Base-by-base conservation (phyloP, 2,329 filamentous ascomycete species). In the Ascochyta clinopodiicola region DNA sequence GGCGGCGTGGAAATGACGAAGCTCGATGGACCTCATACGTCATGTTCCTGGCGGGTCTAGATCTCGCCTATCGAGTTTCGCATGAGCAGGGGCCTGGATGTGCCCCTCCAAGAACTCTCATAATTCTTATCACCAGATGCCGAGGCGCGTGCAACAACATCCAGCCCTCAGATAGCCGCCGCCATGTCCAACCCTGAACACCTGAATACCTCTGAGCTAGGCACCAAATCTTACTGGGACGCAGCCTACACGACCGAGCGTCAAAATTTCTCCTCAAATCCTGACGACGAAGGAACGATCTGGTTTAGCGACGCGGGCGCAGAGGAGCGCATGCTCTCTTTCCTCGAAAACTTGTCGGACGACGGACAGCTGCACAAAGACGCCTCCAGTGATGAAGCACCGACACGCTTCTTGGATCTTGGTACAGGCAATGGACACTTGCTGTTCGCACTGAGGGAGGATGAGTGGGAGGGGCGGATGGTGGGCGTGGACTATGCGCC, bases 301-400 rank as follows among this genome's bases (percentile, higher is more conserved):
- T 99, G 95, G 95, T 99, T 99, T 83, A 89, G 92, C 74, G 95
- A 98, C 78, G 90, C 92, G 29, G 87, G 89, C 70, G 95, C 95
- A 59, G 91, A 96, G 70, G 82, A 87, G 59, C 93, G 93, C 70
- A 86, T 96, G 56, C 77, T 96, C 22, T 75, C 80, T 9, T 92
- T 89, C 73, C 76, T 82, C 6, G 74, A 76, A 13, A 58, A 66
- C 6, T 83, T 96, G 7, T 80, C 80, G 3, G 77, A 80, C 3
- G 75, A 79, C 13, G 75, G 75, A 1, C 77, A 80, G 25, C 72
- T 85, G 60, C 71, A 59, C 75, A 61, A 81, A 71, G 68, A 7
- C 68, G 74, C n/a, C 0, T 44, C 5, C 67, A 75, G n/a, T 1
- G 46, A 49, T 21, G 40, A n/a, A 13, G 10, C 24, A 27, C 40